A percentile compares a stretch with the other conserved stretches of the same genome.
Evolutionary conservation across 768 basidiomycete genomes (phyloP).

Genomic region (Serpula lacrymans): DNA sequence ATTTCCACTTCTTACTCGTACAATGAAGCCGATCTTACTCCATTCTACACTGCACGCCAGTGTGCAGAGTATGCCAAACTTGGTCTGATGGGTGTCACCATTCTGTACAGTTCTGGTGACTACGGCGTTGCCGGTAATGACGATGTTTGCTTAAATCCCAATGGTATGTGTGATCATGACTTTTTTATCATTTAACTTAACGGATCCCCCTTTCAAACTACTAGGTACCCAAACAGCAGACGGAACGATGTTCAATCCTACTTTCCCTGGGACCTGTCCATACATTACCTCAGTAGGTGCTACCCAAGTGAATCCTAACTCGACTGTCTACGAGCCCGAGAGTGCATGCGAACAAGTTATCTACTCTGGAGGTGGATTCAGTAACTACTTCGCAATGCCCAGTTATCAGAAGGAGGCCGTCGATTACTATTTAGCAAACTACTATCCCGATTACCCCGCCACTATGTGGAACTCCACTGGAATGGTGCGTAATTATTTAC

Average conservation of each 20-base stretch:
- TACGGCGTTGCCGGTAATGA: slow-evolving; percentile 27
- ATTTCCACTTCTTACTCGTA: slow-evolving; percentile 43
- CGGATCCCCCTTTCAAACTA: not conserved
- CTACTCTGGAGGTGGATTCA: slow-evolving; percentile 34
- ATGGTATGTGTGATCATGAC: slow-evolving; percentile 10
- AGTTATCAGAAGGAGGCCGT: slow-evolving; percentile 37
- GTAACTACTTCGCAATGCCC: slow-evolving; percentile 40
- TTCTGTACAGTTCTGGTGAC: slow-evolving; percentile 32
- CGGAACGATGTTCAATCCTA: slow-evolving; percentile 53
- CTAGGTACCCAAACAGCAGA: slow-evolving; percentile 37
- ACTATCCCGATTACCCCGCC: slow-evolving; percentile 22
- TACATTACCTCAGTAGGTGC: slow-evolving; percentile 46
- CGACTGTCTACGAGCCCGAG: slow-evolving; percentile 25
- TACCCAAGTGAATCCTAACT: slow-evolving; percentile 38
- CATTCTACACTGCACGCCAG: slow-evolving; percentile 37
- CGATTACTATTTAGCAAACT: slow-evolving; percentile 25
- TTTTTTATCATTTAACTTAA: not conserved
- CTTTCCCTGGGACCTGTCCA: slow-evolving; percentile 43
- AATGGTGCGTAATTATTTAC: slow-evolving; percentile 7
- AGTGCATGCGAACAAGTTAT: slow-evolving; percentile 26
- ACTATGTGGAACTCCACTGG: slow-evolving; percentile 27
- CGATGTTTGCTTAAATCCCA: slow-evolving; percentile 28
- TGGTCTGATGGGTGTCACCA: slow-evolving; percentile 33
- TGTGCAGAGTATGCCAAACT: slow-evolving; percentile 47
- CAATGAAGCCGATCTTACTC: slow-evolving; percentile 33